Evolutionary conservation across 2,329 filamentous ascomycete genomes (phyloP).

Genomic region (Monosporascus sp.): DNA sequence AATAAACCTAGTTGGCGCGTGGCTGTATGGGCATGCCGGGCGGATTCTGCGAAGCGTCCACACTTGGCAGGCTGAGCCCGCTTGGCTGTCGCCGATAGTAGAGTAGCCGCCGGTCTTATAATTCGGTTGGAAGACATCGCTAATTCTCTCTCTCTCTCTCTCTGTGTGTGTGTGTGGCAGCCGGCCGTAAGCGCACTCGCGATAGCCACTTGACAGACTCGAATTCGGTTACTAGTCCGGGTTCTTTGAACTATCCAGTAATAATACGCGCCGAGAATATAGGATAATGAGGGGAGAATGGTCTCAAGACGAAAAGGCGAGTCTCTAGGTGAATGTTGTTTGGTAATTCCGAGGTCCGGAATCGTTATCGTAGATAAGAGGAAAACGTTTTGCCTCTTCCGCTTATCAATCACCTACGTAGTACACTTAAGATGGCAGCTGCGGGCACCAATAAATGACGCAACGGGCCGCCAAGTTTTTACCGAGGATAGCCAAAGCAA

Average conservation of each 20-base stretch:
- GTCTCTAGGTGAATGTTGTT: not conserved
- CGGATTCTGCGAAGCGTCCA: conserved; percentile 21
- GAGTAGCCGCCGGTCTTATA: conserved; percentile 20
- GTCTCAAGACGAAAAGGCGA: not conserved
- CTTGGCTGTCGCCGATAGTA: conserved; percentile 19
- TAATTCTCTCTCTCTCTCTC: not conserved
- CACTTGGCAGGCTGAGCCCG: conserved; percentile 9
- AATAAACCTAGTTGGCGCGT: conserved; percentile 19
- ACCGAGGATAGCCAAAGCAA: not conserved
- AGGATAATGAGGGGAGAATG: not conserved
- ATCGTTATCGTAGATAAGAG: not conserved
- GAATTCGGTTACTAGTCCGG: too few species aligned
- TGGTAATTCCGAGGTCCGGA: not conserved
- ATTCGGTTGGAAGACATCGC: conserved; percentile 21
- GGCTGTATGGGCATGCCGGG: conserved; percentile 24
- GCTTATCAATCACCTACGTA: not conserved
- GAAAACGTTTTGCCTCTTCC: not conserved
- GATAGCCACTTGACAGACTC: too few species aligned
- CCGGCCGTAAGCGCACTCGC: not conserved
- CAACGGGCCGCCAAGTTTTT: not conserved
- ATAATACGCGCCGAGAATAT: not conserved
- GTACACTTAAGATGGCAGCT: not conserved
- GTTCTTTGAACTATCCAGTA: not conserved
- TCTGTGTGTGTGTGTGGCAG: too few species aligned
- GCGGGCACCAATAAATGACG: not conserved